Percentiles rank a stretch among this genome's conserved stretches.
Conservation (phyloP, 495 filamentous ascomycete species). For the Tuber aestivum region DNA sequence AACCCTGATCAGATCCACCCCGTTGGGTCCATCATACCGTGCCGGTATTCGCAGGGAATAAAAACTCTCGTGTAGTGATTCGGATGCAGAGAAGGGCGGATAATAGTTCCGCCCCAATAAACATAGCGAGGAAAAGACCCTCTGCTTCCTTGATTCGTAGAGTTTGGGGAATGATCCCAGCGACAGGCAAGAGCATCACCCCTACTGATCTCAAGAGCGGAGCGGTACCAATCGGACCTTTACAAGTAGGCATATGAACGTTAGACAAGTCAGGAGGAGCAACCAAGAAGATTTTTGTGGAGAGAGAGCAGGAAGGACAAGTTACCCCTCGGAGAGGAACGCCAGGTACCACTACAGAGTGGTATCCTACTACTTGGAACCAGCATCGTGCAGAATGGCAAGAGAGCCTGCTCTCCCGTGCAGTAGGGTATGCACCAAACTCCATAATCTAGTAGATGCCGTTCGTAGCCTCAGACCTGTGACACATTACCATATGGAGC, state of each 20-base stretch:
- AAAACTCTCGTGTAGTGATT: neutral
- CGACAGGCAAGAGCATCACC: neutral
- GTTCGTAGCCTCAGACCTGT: neutral
- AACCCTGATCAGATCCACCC: neutral
- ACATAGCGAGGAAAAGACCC: neutral
- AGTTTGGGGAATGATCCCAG: neutral
- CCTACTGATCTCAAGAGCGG: neutral
- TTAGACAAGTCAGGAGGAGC: neutral
- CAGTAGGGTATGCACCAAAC: neutral
- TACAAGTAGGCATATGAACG: neutral
- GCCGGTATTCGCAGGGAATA: neutral
- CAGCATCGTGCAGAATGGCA: neutral
- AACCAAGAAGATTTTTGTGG: no score
- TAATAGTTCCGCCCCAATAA: neutral
- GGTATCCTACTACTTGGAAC: neutral
- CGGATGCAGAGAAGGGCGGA: neutral
- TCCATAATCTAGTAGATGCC: neutral
- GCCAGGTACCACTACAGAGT: neutral
- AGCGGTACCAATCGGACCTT: neutral
- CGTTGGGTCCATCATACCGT: neutral
- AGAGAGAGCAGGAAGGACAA: neutral
- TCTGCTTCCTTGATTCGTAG: neutral
- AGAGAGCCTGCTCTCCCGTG: neutral
- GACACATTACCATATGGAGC: neutral
- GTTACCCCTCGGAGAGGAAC: neutral